Evolutionary conservation across 2,329 filamentous ascomycete species (phyloP).

Genomic region (Diaporthe ampelina): DNA sequence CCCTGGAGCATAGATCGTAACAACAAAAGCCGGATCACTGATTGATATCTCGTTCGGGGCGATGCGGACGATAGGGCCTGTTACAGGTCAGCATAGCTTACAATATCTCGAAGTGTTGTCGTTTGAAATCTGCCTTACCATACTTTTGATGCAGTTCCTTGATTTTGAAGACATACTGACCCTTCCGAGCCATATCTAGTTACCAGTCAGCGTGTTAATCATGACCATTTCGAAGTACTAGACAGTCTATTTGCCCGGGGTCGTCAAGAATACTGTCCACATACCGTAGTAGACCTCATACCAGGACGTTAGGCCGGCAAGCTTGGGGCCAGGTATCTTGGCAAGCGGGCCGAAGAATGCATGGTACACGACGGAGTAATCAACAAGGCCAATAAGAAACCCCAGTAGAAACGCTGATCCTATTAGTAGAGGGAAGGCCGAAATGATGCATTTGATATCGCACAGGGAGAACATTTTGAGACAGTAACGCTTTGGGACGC

Average conservation of each 20-base stretch:
- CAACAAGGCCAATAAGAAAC: neutral
- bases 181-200: neutral
- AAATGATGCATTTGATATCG: too few relatives aligned
- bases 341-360: neutral
- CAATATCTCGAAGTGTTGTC: neutral
- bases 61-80: neutral
- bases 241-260: too few relatives aligned
- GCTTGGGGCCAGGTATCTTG: neutral
- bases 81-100: neutral
- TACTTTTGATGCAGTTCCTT: neutral
- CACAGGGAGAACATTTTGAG: too few relatives aligned
- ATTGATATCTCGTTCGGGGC: neutral
- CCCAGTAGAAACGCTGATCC: too few relatives aligned
- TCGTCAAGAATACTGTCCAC: neutral
- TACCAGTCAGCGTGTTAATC: neutral
- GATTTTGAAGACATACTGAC: neutral
- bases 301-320: neutral
- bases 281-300: neutral
- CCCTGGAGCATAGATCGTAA: neutral
- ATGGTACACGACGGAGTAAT: neutral
- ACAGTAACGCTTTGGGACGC: too few relatives aligned
- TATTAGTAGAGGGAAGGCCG: too few relatives aligned
- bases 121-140: neutral
- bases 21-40: neutral
- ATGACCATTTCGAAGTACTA: neutral